Percentiles rank a stretch among this genome's conserved stretches.
phyloP scores from a whole-genome alignment of 208 protist genomes.

The Perkinsela sp. region DNA sequence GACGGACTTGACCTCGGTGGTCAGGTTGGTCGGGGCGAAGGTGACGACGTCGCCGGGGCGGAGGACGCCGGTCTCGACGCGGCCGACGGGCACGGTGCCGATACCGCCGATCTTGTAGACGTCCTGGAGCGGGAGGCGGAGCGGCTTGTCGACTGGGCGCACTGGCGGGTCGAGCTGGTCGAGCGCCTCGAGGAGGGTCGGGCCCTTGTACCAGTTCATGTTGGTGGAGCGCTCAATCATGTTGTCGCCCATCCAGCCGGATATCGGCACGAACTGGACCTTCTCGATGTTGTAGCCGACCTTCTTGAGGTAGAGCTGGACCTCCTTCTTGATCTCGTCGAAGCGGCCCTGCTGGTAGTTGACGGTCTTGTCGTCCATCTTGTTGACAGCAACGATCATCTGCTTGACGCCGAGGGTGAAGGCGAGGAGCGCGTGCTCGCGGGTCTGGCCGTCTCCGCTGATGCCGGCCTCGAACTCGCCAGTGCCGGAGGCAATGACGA shows the following conservation, averaged over 20 bases:
- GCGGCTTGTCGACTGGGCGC: slow-evolving; percentile 68
- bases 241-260: slow-evolving; percentile 82
- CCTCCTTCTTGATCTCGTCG: slow-evolving; percentile 47
- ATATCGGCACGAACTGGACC: slow-evolving; percentile 73
- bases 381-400: slow-evolving; percentile 67
- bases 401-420: slow-evolving; percentile 59
- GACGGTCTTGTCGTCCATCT: slow-evolving; percentile 52
- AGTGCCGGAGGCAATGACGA: slow-evolving; percentile 42
- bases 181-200: slow-evolving; percentile 62
- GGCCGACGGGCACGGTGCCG: slow-evolving; percentile 21
- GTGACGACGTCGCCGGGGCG: slow-evolving; percentile 19
- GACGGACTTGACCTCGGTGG: slow-evolving; percentile 38
- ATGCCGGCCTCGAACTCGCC: slow-evolving; percentile 77
- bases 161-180: slow-evolving; percentile 46
- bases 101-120: slow-evolving; percentile 82
- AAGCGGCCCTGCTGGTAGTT: slow-evolving; percentile 63
- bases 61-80: slow-evolving; percentile 23
- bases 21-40: slow-evolving; percentile 18
- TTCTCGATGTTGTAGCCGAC: slow-evolving; percentile 73
- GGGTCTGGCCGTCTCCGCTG: slow-evolving; percentile 63
- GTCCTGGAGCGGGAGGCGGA: slow-evolving; percentile 75
- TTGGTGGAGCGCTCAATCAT: slow-evolving; percentile 50
- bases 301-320: slow-evolving; percentile 40
- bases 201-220: slow-evolving; percentile 71
- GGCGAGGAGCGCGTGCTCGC: slow-evolving; percentile 61